Base-by-base conservation (phyloP, 441 rosid genomes). In the Populus hybrid region DNA sequence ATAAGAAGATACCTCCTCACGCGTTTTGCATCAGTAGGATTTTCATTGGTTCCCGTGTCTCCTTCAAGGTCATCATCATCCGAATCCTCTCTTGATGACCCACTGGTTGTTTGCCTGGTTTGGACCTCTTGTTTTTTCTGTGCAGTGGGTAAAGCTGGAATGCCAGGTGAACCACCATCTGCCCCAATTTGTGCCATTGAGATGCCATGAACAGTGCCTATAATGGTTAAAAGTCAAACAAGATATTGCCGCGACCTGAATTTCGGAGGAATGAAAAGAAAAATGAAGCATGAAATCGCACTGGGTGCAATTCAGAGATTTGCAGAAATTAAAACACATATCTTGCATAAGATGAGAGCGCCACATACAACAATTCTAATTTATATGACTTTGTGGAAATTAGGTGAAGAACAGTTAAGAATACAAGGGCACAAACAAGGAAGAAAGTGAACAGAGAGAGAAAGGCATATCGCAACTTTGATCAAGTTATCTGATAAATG, bases 31-130 rank as follows among this genome's bases (percentile, higher is more conserved):
- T 90, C 97, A 80, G 85, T 83, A 12, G 91, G 97, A 81, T 85
- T 80, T 69, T 87, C 95, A 66, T 91, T 86, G 64, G 89, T 94
- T 85, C 88, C 98, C n/a, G 87, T 92, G 80, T 94, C 98, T 73
- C 93, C 99, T 72, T 95, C 95, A 84, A 90, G 90, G 50, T 92
- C 99, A 36, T 95, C 99, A 65, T 90, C 95, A 81, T 93, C 97
- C 28, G 99, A 95, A 89, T 95, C 90, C 11, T 95, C 98, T 85
- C 95, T 86, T 1, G 98, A 94, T 36, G 97, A 95, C 24, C 92
- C 98, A 85, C 98, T 93, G 10, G 88, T 89, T 70, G 93, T 86
- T 85, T 92, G 97, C 90, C 89, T 90, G 66, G 78, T 81, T 75
- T 84, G 90, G 36, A 70, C 46, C 69, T 85, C 93, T 69, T 84